Evolutionary conservation across 192 early-diverging fungal genomes (phyloP).

Genomic region (Radiomyces spectabilis): DNA sequence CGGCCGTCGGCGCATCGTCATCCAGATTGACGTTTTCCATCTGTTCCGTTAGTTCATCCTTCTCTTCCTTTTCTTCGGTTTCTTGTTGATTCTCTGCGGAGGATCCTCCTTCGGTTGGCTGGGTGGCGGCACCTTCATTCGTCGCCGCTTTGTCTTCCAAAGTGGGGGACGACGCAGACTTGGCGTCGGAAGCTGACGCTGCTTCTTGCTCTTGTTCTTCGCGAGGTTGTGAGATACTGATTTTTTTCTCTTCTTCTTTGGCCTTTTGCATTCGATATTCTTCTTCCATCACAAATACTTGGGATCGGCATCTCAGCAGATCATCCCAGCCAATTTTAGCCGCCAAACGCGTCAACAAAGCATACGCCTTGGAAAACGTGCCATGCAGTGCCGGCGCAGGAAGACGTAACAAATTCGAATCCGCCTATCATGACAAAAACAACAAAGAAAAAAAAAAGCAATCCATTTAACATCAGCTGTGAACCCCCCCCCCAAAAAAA

Average conservation of each 20-base stretch:
- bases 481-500: too few species aligned
- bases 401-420: constrained; percentile 69
- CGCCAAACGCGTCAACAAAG: constrained; percentile 71
- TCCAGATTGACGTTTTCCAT: constrained; percentile 35
- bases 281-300: constrained; percentile 99
- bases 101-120: constrained; percentile 8
- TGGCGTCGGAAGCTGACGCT: constrained; percentile 17
- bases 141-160: not conserved
- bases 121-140: not conserved
- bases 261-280: constrained; percentile 81
- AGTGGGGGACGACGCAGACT: too few species aligned
- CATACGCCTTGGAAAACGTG: constrained; percentile 89
- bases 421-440: constrained; percentile 23
- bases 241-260: constrained; percentile 59
- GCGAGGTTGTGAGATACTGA: constrained; percentile 17
- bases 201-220: constrained; percentile 24
- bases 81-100: constrained; percentile 29
- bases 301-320: constrained; percentile 74
- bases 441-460: not conserved
- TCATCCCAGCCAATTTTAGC: constrained; percentile 94
- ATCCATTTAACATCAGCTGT: not conserved
- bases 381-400: constrained; percentile 87
- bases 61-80: constrained; percentile 33
- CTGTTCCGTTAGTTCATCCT: constrained; percentile 26
- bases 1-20: constrained; percentile 9